Base-by-base conservation (phyloP, 2,329 filamentous ascomycete species). In the Botrytis tulipae region DNA sequence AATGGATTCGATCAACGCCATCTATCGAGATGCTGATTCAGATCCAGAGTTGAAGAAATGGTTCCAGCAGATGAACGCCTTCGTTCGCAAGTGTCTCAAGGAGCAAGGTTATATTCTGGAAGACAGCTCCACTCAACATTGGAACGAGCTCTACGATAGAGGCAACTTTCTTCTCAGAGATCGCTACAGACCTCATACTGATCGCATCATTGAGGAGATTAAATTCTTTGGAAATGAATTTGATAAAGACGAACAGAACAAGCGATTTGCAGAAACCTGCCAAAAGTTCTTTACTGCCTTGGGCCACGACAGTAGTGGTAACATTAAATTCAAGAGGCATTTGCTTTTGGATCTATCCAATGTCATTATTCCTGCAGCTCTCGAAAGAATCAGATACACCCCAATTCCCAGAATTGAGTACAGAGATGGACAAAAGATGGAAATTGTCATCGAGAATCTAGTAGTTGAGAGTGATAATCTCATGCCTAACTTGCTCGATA, bases 381-480 rank as follows among this genome's bases (percentile, higher is more conserved):
- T 99, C 77, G 93, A 97, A 85, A 93, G 91, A 77, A 86, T 96
- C 73, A 91, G 93, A 75, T 99, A 99, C 82, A 88, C 99, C 22
- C 94, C 96, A 6, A 89, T 99, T 68, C 96, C 96, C 35, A 92
- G 96, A 73, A 97, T 99, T 75, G 96, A 99, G 85, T 96, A 94
- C 80, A 92, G 90, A 1, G 96, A 98, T 78, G 51, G 51, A 57
- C 87, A 88, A 3, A 90, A 91, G 86, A 86, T 97, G 70, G 96
- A 99, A 82, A 92, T 92, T 67, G 89, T 98, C 67, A 89, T 99
- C 62, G 96, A 99, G 85, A 99, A 99, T 82, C 86, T 99, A 18
- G 92, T 98, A 63, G 88, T 99, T 70, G 96, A 99, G 85, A 95
- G 93, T 77, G 95, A 98, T 86, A 99, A 99, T 84, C 90, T 99